A percentile compares a stretch with the other conserved stretches of the same genome.
These are phyloP conservation scores for Penicillium lagena DNA, from an alignment of 495 filamentous ascomycete species.

Conservation along the genomic window DNA sequence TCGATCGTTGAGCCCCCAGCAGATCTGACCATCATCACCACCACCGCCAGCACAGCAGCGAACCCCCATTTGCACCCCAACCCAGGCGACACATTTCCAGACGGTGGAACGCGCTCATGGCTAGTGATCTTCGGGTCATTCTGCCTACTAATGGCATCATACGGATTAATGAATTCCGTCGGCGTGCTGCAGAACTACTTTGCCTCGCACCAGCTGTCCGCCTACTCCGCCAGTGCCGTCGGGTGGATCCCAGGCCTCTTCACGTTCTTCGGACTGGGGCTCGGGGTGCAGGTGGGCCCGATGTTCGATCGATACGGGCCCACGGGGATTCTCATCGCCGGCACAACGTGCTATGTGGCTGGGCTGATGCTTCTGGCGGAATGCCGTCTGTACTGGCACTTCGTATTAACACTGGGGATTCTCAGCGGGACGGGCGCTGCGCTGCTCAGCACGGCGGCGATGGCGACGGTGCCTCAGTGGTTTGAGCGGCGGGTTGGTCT, in stretches of 20 bases:
- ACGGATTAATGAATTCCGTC: conserved; percentile 56
- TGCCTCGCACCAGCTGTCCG: conserved; percentile 47
- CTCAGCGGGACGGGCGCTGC: conserved; percentile 52
- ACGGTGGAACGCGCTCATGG: conserved; percentile 56
- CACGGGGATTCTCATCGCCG: conserved; percentile 43
- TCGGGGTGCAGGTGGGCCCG: conserved; percentile 59
- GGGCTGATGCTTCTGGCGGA: conserved; percentile 49
- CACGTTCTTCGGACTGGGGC: conserved; percentile 54
- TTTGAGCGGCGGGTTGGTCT: conserved; percentile 29
- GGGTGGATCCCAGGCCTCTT: conserved; percentile 63
- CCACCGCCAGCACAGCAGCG: conserved; percentile 3
- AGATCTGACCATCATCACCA: conserved; percentile 13
- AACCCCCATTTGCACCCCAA: conserved; percentile 7
- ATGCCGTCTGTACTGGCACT: conserved; percentile 57
- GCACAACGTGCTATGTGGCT: conserved; percentile 42
- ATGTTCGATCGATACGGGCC: conserved; percentile 59
- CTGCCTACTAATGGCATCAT: conserved; percentile 52
- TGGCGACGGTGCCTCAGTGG: conserved; percentile 35
- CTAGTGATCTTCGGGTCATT: conserved; percentile 60
- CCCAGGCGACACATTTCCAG: conserved; percentile 42
- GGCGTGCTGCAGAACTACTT: conserved; percentile 62
- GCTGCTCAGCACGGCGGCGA: conserved; percentile 47
- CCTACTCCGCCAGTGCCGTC: conserved; percentile 49
- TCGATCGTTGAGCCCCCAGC: conserved; percentile 16
- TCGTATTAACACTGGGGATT: conserved; percentile 55